Conservation (phyloP, 2,329 filamentous ascomycete genomes). For the Xylariaceae sp. region DNA sequence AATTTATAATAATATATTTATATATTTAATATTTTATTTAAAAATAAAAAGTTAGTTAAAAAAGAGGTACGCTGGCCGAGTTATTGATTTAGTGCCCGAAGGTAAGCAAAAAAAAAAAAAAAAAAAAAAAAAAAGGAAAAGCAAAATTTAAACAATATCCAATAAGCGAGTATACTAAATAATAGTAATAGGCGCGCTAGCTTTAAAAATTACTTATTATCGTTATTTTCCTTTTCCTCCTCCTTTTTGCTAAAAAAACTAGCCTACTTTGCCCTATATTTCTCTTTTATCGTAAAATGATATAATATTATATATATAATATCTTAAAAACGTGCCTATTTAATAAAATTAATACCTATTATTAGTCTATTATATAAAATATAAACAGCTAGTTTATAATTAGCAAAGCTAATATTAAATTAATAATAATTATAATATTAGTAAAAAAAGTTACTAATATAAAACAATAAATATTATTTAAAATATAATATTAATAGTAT, state of each 20-base stretch:
- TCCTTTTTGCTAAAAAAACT: neutral
- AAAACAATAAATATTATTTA: neutral
- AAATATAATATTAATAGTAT: too few species aligned
- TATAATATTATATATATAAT: neutral
- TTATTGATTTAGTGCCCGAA: too few species aligned
- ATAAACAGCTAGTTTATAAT: neutral
- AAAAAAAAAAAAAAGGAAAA: neutral
- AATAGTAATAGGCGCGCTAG: neutral
- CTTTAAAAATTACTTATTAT: neutral
- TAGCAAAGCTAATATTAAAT: neutral
- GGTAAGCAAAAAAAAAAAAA: neutral
- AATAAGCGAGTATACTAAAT: neutral
- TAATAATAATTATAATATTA: neutral
- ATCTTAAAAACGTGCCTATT: neutral
- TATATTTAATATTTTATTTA: neutral
- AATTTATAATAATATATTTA: neutral
- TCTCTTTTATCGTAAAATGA: neutral
- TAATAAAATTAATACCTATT: neutral
- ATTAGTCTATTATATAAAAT: slow-evolving; percentile 1
- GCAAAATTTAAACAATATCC: neutral
- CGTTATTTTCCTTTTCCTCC: neutral
- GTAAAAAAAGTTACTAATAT: neutral
- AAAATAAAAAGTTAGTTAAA: neutral
- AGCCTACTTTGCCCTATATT: neutral
- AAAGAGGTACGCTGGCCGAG: too few species aligned